These are phyloP conservation scores for Lachnellula arida DNA, from an alignment of 2,329 filamentous ascomycete genomes.

Conservation along the genomic window DNA sequence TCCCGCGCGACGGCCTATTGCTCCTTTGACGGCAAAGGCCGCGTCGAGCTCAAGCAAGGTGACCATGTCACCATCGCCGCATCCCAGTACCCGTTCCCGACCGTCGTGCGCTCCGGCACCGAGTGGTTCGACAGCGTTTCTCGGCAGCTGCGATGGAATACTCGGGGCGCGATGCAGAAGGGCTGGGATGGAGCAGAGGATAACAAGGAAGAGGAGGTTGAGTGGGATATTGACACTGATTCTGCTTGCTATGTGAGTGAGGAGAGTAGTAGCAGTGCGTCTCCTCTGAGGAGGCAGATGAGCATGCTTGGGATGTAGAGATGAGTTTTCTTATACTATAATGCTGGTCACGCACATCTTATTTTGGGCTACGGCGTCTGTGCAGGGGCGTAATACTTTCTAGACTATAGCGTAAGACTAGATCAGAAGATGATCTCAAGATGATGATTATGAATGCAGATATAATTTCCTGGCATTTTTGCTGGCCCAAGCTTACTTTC, in stretches of 20 bases:
- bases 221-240: constrained; percentile 96
- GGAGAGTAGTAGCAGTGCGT: constrained; percentile 63
- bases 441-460: background rate
- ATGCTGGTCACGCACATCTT: constrained; percentile 6
- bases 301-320: constrained; percentile 60
- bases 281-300: constrained; percentile 68
- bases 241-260: constrained; percentile 67
- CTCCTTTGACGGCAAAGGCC: constrained; percentile 94
- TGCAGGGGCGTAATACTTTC: no score
- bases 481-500: background rate
- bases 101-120: constrained; percentile 79
- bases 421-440: background rate
- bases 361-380: background rate
- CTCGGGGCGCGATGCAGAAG: constrained; percentile 85
- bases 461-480: background rate
- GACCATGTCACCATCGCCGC: constrained; percentile 96
- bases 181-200: constrained; percentile 56
- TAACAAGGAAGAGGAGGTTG: constrained; percentile 46
- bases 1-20: constrained; percentile 94
- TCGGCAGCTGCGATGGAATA: constrained; percentile 91
- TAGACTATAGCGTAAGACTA: background rate
- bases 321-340: background rate
- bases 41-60: constrained; percentile 85
- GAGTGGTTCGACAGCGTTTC: constrained; percentile 98
- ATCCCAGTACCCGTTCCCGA: constrained; percentile 94